phyloP scores from a whole-genome alignment of 176 grass and related monocot genomes.

The Aegilops longissima region DNA sequence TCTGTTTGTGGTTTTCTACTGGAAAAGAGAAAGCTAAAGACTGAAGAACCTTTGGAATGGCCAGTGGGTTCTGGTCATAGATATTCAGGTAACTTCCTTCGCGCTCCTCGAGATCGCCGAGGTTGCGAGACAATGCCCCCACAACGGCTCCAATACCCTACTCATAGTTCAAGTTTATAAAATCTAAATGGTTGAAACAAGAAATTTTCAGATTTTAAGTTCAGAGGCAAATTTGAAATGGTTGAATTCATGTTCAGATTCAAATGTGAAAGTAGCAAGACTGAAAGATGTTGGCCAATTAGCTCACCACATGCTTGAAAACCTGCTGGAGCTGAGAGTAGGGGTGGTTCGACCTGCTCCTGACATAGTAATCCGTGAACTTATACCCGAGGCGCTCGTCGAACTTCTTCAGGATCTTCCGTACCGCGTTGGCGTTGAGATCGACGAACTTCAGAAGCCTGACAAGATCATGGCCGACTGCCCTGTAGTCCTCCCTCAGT shows the following conservation, averaged over 20 bases:
- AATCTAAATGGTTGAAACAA: background rate
- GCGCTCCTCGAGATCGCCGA: background rate
- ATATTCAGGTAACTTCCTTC: slow-evolving; percentile 10
- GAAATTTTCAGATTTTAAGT: background rate
- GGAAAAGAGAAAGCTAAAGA: background rate
- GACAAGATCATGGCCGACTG: background rate
- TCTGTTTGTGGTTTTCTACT: background rate
- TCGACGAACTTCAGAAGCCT: slow-evolving; percentile 8
- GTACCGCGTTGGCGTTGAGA: background rate
- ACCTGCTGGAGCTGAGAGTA: slow-evolving; percentile 9
- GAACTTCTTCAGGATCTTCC: slow-evolving; percentile 2
- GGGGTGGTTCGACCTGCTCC: slow-evolving; percentile 4
- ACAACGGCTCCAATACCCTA: slow-evolving; percentile 18
- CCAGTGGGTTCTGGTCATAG: slow-evolving; percentile 2
- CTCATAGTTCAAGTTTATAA: background rate
- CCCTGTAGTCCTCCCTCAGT: slow-evolving; percentile 2
- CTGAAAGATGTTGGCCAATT: background rate
- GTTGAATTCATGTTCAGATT: background rate
- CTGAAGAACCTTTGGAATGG: slow-evolving; percentile 1
- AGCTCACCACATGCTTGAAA: slow-evolving; percentile 15
- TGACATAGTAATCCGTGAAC: background rate
- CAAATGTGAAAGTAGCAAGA: background rate
- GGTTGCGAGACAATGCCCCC: slow-evolving; percentile 7
- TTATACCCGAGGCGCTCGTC: background rate
- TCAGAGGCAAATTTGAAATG: background rate